Base-by-base conservation (phyloP, 371 early-diverging fungal species). In the Amoeboaphelidium protococcarum region DNA sequence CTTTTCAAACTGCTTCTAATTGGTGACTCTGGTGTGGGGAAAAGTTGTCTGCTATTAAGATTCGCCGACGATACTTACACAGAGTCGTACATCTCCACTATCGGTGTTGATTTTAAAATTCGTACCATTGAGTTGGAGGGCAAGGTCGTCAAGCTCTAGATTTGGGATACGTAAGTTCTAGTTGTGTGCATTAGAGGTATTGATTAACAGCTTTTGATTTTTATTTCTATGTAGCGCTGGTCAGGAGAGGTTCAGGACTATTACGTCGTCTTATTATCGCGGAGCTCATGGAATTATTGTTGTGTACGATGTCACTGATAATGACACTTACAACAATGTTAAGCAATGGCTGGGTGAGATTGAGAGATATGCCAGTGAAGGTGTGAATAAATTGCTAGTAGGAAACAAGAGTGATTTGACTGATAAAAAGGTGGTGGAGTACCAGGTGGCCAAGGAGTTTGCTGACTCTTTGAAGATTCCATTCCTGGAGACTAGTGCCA, bases 41-140 rank as follows among this genome's bases (percentile, higher is more conserved):
- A 99, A 63, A 90, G 91, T 27, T 86, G 84, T 25, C 60, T 99
- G 26, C 71, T 99, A 31, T 68, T 87, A 45, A 76, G 95, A 51
- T 99, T 94, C 58, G 86, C 87, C n/a, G 98, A 98, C 56, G 90
- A 94, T 58, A 74, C 80, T 41, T 99, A 91, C 60, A 95, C 96
- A 25, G 90, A 89, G 50, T 82, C 82, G 40, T 95, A 88, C 67
- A 95, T 95, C 60, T 81, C 82, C 49, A 95, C 96, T 48, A 92
- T 95, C 58, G 97, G 98, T 40, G 99, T 99, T 19, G 99, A 99
- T 63, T 99, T 98, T 60, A 98, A 96, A 64, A 97, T 96, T 51
- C 92, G 88, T 63, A 77, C 86, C 54, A 71, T 92, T 52, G 71
- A 78, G 31, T 60, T 92, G n/a, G 82, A 90, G 45, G 79, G 71